Evolutionary conservation across 768 basidiomycete genomes (phyloP), one percentile per base, ranked within the genome.

Genomic region (Leccinum imitatum): DNA sequence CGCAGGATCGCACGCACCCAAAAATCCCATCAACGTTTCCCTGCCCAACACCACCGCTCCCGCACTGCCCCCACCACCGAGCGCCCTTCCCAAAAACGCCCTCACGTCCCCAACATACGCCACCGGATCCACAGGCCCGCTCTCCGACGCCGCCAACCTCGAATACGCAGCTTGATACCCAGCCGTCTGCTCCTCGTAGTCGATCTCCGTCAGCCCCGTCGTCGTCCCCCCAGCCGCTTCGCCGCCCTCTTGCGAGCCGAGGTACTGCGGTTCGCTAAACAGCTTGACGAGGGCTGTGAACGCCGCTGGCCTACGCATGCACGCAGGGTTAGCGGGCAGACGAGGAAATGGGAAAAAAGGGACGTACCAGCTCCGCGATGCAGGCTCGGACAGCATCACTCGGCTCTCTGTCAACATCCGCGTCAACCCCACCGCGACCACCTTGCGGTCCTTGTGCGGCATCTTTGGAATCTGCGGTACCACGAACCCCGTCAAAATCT

Each of bases 151-250:
- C 0, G 94, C 95, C 17, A 98, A 82, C 37, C 90, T 84, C 54
- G 94, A 94, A 77, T 95, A 98, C 4, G 93, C 91, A 0, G 93
- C 92, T 69, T 98, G 97, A 75, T 98, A 98, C 1, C 94, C 92
- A 6, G 89, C 89, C 2, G 83, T 82, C 70, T 91, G 90, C 69
- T 98, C 95, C 69, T 98, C 96, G 61, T 86, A 87, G 70, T 98
- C 96, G 50, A 97, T 85, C 55, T 84, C 85, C 1, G 90, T 91
- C 37, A 92, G 69, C 0, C 84, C 64, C 2, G 39, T 41, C 17
- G 39, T 41, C 8, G 63, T 50, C 7, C 50, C 55, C 2, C 19
- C 48, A 0, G 53, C n/a, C 25, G 47, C 4, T 17, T 54, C 64
- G 8, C 19, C 39, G 10, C 19, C 39, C 3, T 65, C 64, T 47